phyloP scores from a whole-genome alignment of 257 asterid species.

The Solanum boliviense region DNA sequence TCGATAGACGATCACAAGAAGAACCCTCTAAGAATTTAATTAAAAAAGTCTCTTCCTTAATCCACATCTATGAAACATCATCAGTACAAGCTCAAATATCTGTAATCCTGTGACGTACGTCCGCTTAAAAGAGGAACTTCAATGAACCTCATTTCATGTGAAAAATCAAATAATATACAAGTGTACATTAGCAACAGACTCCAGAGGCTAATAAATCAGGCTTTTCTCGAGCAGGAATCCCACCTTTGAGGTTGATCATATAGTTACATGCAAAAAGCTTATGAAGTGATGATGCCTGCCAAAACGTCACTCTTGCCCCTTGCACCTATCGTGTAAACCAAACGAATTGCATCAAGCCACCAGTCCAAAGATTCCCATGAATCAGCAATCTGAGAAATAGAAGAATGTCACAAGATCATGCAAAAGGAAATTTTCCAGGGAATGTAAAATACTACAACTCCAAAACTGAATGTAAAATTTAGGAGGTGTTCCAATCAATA shows the following conservation, averaged over 20 bases:
- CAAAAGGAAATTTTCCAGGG: background rate
- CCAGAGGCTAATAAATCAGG: slow-evolving; percentile 6
- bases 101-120: background rate
- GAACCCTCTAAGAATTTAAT: background rate
- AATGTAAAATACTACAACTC: background rate
- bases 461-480: background rate
- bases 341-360: slow-evolving; percentile 95
- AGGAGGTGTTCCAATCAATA: background rate
- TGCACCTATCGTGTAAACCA: slow-evolving; percentile 88
- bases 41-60: background rate
- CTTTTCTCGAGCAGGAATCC: background rate
- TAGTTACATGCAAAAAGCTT: slow-evolving; percentile 23
- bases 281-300: slow-evolving; percentile 84
- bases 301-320: slow-evolving; percentile 91
- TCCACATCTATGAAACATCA: background rate
- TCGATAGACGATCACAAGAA: background rate
- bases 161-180: slow-evolving; percentile 33
- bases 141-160: slow-evolving; percentile 24
- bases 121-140: slow-evolving; percentile 1
- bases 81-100: background rate
- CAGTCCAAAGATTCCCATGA: slow-evolving; percentile 98
- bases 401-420: background rate
- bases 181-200: slow-evolving; percentile 22
- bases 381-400: slow-evolving; percentile 67
- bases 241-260: slow-evolving; percentile 4